phyloP scores from a whole-genome alignment of 208 protist species.

The Wallacemonas sp. region DNA sequence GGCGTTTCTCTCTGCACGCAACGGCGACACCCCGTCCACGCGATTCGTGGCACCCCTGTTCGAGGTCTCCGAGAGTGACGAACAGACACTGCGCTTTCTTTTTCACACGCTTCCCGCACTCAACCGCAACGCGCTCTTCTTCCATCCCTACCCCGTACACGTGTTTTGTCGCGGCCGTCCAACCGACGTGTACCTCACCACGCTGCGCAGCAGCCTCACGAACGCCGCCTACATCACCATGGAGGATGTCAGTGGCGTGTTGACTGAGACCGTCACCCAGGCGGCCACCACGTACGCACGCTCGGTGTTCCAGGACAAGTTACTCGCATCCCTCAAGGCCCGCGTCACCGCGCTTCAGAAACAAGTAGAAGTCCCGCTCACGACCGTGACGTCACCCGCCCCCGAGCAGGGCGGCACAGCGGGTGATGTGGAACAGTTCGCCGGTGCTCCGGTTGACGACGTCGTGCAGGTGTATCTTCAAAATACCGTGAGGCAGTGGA shows the following conservation, averaged over 20 bases:
- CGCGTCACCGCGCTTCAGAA: background rate
- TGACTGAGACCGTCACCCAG: constrained; percentile 10
- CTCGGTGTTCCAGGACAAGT: background rate
- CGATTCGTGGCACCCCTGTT: background rate
- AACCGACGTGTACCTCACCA: constrained; percentile 9
- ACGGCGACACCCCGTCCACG: too few species aligned
- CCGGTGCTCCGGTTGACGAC: background rate
- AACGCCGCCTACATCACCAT: constrained; percentile 31
- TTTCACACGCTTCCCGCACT: constrained; percentile 30
- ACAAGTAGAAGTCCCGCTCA: background rate
- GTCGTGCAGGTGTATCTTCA: background rate
- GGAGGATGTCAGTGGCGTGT: constrained; percentile 31
- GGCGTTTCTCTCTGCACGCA: too few species aligned
- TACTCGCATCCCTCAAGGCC: background rate
- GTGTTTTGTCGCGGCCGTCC: constrained; percentile 46
- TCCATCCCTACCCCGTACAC: constrained; percentile 49
- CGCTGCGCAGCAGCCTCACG: constrained; percentile 16
- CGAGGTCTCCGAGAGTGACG: background rate
- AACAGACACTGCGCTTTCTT: constrained; percentile 9
- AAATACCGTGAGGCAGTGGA: background rate
- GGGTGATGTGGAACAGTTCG: background rate
- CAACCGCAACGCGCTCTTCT: constrained; percentile 30
- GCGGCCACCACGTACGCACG: background rate
- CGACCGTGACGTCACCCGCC: background rate
- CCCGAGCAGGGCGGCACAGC: background rate